A percentile compares a stretch with the other conserved stretches of the same genome.
phyloP scores from a whole-genome alignment of 768 basidiomycete genomes.

The Calocybe gangraenosa region DNA sequence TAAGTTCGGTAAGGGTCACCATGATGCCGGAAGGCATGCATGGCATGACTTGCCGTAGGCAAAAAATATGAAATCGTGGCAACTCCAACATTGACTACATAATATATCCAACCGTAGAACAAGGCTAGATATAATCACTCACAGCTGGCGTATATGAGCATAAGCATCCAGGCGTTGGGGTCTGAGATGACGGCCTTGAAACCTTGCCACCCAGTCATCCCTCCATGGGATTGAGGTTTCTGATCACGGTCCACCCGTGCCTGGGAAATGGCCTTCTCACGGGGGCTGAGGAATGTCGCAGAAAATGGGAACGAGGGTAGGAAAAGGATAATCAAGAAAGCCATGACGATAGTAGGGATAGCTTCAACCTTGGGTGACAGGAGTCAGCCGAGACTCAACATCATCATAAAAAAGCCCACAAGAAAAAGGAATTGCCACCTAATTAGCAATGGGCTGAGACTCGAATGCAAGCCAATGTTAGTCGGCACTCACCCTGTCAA shows the following conservation, averaged over 20 bases:
- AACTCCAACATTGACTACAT: slow-evolving; percentile 48
- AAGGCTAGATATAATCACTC: slow-evolving; percentile 14
- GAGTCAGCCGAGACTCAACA: slow-evolving; percentile 13
- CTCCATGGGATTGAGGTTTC: slow-evolving; percentile 55
- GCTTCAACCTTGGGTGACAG: slow-evolving; percentile 40
- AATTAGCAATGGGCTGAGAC: background rate
- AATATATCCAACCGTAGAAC: background rate
- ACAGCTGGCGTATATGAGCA: slow-evolving; percentile 53
- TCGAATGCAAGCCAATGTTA: slow-evolving; percentile 3
- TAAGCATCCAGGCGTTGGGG: slow-evolving; percentile 48
- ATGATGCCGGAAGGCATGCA: background rate
- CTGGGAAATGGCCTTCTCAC: slow-evolving; percentile 52
- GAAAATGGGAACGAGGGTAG: slow-evolving; percentile 54
- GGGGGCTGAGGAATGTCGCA: slow-evolving; percentile 45
- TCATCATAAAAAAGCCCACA: slow-evolving; percentile 23
- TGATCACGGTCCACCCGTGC: slow-evolving; percentile 53
- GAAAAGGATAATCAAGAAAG: slow-evolving; percentile 39
- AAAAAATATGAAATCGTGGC: slow-evolving; percentile 55
- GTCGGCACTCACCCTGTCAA: slow-evolving; percentile 29
- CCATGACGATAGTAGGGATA: slow-evolving; percentile 53
- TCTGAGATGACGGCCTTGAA: slow-evolving; percentile 49
- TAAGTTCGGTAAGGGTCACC: background rate
- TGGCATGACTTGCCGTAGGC: slow-evolving; percentile 35
- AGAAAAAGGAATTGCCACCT: slow-evolving; percentile 61
- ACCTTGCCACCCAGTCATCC: slow-evolving; percentile 55